phyloP scores from a whole-genome alignment of 495 filamentous ascomycete species.

The Articulospora tetracladia region DNA sequence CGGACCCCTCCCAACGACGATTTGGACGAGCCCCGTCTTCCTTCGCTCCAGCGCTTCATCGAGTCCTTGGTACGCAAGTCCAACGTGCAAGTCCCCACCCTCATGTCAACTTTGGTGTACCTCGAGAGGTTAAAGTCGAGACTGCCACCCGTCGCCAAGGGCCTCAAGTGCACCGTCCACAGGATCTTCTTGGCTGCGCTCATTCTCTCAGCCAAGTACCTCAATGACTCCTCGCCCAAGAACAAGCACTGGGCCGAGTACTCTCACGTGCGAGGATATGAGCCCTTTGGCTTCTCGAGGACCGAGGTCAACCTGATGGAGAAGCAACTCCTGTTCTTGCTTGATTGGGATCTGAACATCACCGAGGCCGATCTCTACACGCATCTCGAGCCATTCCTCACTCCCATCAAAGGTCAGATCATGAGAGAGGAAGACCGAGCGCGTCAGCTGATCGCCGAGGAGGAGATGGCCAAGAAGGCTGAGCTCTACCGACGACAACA shows the following conservation, averaged over 20 bases:
- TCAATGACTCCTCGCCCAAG: slow-evolving; percentile 97
- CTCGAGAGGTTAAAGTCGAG: slow-evolving; percentile 76
- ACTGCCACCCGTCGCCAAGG: slow-evolving; percentile 91
- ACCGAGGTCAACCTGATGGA: slow-evolving; percentile 99
- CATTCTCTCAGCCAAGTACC: slow-evolving; percentile 93
- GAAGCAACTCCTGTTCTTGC: slow-evolving; percentile 88
- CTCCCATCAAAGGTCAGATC: slow-evolving; percentile 60
- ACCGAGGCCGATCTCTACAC: slow-evolving; percentile 77
- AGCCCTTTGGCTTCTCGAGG: slow-evolving; percentile 84
- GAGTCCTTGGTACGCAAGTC: slow-evolving; percentile 83
- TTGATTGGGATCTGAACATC: slow-evolving; percentile 91
- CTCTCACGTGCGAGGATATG: slow-evolving; percentile 69
- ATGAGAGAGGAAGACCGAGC: background rate
- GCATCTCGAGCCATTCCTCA: slow-evolving; percentile 85
- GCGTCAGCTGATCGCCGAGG: background rate
- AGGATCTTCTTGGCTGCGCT: slow-evolving; percentile 95
- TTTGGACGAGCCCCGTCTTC: slow-evolving; percentile 37
- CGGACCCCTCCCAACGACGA: slow-evolving; percentile 59
- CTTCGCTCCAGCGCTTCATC: slow-evolving; percentile 87
- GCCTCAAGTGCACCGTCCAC: slow-evolving; percentile 94
- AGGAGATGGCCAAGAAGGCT: background rate
- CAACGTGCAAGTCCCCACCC: slow-evolving; percentile 93
- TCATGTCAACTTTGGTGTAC: slow-evolving; percentile 96
- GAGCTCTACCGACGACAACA: background rate
- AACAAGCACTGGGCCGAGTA: slow-evolving; percentile 99